These are phyloP conservation scores for Apiotrichum sp. DNA, from an alignment of 1,284 basidiomycete genomes.

Conservation along the genomic window DNA sequence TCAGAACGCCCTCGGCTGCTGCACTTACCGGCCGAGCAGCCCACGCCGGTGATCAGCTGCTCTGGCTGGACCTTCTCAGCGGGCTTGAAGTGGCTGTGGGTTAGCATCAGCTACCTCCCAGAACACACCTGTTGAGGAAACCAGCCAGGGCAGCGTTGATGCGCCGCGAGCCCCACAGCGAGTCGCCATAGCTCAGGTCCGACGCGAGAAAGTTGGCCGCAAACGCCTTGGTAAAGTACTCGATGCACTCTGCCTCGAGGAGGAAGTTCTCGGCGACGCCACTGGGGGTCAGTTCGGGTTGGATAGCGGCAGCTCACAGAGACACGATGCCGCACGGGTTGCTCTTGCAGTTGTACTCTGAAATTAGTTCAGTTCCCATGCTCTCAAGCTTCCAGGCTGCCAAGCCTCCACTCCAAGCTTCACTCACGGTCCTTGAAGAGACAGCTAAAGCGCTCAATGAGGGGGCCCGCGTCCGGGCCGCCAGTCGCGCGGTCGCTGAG, in stretches of 20 bases:
- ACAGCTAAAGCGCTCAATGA: conserved; percentile 44
- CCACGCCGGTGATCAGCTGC: conserved; percentile 40
- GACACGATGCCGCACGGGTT: conserved; percentile 48
- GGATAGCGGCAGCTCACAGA: conserved; percentile 17
- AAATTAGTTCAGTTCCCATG: not conserved
- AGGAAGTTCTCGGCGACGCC: conserved; percentile 49
- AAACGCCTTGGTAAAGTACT: conserved; percentile 40
- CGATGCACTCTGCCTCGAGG: conserved; percentile 41
- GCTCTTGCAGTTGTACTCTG: conserved; percentile 38
- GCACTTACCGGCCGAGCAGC: conserved; percentile 35
- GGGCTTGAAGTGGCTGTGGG: conserved; percentile 29
- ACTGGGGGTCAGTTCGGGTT: conserved; percentile 11
- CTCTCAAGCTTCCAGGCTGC: too few species aligned
- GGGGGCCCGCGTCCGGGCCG: conserved; percentile 42
- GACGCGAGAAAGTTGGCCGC: conserved; percentile 25
- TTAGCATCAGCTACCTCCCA: not conserved
- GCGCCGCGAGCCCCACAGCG: conserved; percentile 41
- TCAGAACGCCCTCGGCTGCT: not conserved
- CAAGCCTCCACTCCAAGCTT: too few species aligned
- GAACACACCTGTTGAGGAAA: conserved; percentile 36
- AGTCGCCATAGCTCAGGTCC: conserved; percentile 42
- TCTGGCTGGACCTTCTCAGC: conserved; percentile 32
- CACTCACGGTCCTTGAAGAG: conserved; percentile 43
- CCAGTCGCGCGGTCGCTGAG: conserved; percentile 39
- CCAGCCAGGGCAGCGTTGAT: conserved; percentile 36